Conservation (phyloP, 2,329 filamentous ascomycete species). For the Curvularia verruculosa region DNA sequence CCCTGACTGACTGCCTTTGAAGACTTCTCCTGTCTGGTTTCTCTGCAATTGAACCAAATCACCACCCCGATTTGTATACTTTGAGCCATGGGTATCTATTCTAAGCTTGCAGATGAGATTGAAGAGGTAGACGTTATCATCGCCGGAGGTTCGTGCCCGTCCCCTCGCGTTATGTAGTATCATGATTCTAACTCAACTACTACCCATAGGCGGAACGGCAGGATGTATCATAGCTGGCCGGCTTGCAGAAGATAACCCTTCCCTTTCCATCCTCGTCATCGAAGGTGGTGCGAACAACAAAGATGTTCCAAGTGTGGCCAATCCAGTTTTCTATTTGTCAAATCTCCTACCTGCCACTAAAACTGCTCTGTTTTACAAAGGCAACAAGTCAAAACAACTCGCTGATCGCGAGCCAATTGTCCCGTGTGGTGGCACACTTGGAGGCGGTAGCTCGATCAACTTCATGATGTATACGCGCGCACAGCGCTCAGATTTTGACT, state of each 20-base stretch:
- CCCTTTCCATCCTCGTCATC: slow-evolving; percentile 52
- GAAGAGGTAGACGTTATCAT: slow-evolving; percentile 60
- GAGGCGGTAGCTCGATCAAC: slow-evolving; percentile 60
- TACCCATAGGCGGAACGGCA: slow-evolving; percentile 39
- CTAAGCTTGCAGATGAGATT: slow-evolving; percentile 47
- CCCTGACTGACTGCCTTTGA: neutral
- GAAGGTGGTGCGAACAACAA: slow-evolving; percentile 62
- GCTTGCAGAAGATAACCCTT: slow-evolving; percentile 49
- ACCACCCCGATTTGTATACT: too few species aligned
- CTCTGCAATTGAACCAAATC: neutral
- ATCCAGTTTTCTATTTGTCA: slow-evolving; percentile 58
- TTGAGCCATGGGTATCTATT: slow-evolving; percentile 37
- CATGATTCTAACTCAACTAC: neutral
- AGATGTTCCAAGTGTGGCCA: slow-evolving; percentile 57
- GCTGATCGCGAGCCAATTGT: slow-evolving; percentile 55
- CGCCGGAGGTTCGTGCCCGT: slow-evolving; percentile 51
- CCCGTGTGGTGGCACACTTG: slow-evolving; percentile 59
- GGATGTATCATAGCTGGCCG: slow-evolving; percentile 56
- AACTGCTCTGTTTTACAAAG: slow-evolving; percentile 60
- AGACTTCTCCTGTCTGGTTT: neutral
- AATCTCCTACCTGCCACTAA: slow-evolving; percentile 59
- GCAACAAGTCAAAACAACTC: slow-evolving; percentile 54
- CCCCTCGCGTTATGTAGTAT: neutral
- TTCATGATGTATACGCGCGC: slow-evolving; percentile 54
- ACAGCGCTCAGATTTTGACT: slow-evolving; percentile 57